These are phyloP conservation scores for Whalleya microplaca DNA, from an alignment of 2,329 filamentous ascomycete genomes.

Conservation along the genomic window DNA sequence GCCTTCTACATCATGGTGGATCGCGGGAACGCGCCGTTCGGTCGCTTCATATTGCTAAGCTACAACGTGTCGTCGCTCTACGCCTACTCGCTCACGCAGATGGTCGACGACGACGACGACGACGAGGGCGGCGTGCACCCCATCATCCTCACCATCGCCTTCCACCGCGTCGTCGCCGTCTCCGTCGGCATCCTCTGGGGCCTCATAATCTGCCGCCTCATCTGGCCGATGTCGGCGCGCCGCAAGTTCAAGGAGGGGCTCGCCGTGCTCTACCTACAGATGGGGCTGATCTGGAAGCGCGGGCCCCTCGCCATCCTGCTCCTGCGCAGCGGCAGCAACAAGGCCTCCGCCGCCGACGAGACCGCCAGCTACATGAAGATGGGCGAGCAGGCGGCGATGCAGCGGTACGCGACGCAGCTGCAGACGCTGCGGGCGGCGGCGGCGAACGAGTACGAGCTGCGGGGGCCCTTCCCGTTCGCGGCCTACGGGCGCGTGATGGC, in stretches of 20 bases:
- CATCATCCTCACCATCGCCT: conserved; percentile 83
- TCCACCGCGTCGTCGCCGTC: conserved; percentile 86
- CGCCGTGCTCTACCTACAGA: conserved; percentile 88
- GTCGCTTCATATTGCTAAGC: conserved; percentile 89
- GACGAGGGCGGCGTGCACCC: conserved; percentile 86
- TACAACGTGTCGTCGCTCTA: conserved; percentile 97
- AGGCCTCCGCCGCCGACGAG: too few species aligned
- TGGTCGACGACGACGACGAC: conserved; percentile 79
- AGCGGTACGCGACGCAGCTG: conserved; percentile 76
- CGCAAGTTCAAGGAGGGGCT: conserved; percentile 87
- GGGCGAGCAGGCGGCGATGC: conserved; percentile 85
- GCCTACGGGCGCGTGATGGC: conserved; percentile 75
- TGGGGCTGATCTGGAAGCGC: conserved; percentile 95
- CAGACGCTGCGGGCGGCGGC: conserved; percentile 75
- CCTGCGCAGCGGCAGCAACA: too few species aligned
- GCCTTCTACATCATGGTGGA: conserved; percentile 92
- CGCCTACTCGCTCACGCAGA: conserved; percentile 84
- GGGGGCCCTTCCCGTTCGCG: conserved; percentile 80
- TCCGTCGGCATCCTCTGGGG: conserved; percentile 90
- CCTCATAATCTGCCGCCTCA: conserved; percentile 81
- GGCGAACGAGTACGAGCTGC: conserved; percentile 84
- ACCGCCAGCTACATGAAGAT: conserved; percentile 76
- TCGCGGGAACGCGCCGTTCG: conserved; percentile 83
- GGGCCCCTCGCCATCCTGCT: conserved; percentile 80
- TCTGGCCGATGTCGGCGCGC: conserved; percentile 93